phyloP scores from a whole-genome alignment of 2,329 filamentous ascomycete species.

The Sarocladium kiliense region DNA sequence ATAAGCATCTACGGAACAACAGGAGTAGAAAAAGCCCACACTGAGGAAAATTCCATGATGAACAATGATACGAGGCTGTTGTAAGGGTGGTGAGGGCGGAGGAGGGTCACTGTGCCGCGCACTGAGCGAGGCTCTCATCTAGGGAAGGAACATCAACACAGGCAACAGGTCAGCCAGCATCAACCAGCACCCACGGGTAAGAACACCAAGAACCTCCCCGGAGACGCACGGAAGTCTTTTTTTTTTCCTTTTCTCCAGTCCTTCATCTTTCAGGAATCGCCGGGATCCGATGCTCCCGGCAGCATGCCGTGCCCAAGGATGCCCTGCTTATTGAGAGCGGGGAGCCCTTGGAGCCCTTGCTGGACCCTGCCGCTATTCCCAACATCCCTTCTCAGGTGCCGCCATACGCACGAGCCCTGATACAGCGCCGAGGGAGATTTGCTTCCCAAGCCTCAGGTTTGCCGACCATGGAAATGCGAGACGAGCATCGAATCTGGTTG shows the following conservation, averaged over 20 bases:
- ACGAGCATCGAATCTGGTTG: background rate
- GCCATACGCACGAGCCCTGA: background rate
- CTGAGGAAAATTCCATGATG: no score
- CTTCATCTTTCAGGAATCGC: background rate
- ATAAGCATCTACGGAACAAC: no score
- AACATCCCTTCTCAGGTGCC: background rate
- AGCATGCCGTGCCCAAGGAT: background rate
- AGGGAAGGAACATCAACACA: no score
- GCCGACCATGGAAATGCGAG: background rate
- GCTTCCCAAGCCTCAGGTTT: background rate
- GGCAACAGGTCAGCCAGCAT: no score
- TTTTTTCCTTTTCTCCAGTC: background rate
- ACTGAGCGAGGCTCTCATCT: no score
- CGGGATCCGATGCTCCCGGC: background rate
- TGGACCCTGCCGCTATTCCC: constrained; percentile 2
- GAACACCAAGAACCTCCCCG: background rate
- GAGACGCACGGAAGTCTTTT: background rate
- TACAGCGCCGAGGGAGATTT: background rate
- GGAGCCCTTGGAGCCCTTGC: background rate
- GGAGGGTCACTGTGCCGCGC: no score
- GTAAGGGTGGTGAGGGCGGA: no score
- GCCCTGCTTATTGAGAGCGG: background rate
- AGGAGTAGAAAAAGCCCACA: no score
- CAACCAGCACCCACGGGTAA: no score
- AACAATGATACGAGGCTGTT: no score